Evolutionary conservation across 352 stramenopile genomes (phyloP).

Genomic region (Globisporangium solare): DNA sequence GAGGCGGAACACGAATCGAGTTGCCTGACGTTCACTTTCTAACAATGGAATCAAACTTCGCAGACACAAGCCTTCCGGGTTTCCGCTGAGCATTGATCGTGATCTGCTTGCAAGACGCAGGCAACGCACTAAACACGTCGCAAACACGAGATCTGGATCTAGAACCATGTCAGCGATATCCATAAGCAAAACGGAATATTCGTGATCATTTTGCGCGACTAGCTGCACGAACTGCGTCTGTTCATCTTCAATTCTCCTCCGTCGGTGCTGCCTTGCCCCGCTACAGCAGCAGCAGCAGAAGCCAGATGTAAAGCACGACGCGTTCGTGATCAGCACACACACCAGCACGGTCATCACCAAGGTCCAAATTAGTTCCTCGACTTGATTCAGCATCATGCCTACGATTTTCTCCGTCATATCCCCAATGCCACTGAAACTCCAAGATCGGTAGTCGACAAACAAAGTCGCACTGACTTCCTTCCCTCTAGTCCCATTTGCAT

Average conservation of each 20-base stretch:
- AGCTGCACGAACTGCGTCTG: slow-evolving; percentile 33
- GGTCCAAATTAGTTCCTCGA: slow-evolving; percentile 33
- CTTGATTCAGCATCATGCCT: slow-evolving; percentile 18
- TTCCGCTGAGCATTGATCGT: neutral
- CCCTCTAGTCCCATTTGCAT: slow-evolving; percentile 10
- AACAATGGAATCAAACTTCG: slow-evolving; percentile 41
- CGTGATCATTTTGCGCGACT: slow-evolving; percentile 63
- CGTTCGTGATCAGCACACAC: slow-evolving; percentile 46
- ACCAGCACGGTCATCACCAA: slow-evolving; percentile 19
- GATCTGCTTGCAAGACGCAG: neutral
- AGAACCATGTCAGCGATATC: slow-evolving; percentile 39
- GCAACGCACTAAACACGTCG: slow-evolving; percentile 18
- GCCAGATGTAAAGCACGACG: slow-evolving; percentile 34
- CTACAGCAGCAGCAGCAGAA: slow-evolving; percentile 56
- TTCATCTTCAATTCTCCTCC: slow-evolving; percentile 33
- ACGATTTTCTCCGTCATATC: slow-evolving; percentile 16
- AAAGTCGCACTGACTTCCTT: slow-evolving; percentile 26
- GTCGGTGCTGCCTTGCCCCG: slow-evolving; percentile 30
- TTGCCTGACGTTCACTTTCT: slow-evolving; percentile 40
- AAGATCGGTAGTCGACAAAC: slow-evolving; percentile 11
- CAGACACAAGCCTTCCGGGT: slow-evolving; percentile 24
- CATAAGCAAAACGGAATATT: slow-evolving; percentile 65
- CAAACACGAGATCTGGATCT: slow-evolving; percentile 35
- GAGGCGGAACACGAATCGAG: slow-evolving; percentile 45
- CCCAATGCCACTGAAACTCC: neutral